Evolutionary conservation across 331 rosid species (phyloP).

Genomic region (Quercus tomentella): DNA sequence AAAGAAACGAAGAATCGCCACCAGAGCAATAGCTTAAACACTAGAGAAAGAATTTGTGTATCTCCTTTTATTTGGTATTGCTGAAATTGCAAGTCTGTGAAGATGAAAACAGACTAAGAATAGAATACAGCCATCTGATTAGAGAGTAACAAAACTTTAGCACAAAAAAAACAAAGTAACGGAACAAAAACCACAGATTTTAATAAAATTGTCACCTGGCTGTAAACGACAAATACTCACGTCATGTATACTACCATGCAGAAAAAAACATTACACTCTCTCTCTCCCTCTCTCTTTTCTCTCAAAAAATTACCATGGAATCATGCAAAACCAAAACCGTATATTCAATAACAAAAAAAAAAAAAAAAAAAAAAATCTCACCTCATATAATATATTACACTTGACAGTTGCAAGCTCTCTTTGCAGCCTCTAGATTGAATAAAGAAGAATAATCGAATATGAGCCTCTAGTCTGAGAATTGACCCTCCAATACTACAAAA

Average conservation of each 20-base stretch:
- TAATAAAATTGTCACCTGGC: constrained; percentile 8
- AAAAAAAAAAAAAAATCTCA: constrained; percentile 4
- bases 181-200: background rate
- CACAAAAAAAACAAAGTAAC: background rate
- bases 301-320: background rate
- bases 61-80: background rate
- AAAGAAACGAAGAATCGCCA: background rate
- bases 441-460: background rate
- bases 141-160: background rate
- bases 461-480: background rate
- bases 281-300: too few species aligned
- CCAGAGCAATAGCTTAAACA: constrained; percentile 2
- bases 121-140: background rate
- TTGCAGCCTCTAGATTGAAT: background rate
- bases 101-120: background rate
- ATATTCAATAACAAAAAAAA: background rate
- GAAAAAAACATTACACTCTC: background rate
- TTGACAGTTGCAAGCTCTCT: background rate
- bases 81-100: background rate
- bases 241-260: background rate
- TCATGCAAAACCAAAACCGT: background rate
- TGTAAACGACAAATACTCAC: constrained; percentile 24
- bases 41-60: background rate
- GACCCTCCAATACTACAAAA: constrained; percentile 2
- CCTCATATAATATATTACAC: background rate